Base-by-base conservation (phyloP, 495 filamentous ascomycete species). In the Daldinia childiae region DNA sequence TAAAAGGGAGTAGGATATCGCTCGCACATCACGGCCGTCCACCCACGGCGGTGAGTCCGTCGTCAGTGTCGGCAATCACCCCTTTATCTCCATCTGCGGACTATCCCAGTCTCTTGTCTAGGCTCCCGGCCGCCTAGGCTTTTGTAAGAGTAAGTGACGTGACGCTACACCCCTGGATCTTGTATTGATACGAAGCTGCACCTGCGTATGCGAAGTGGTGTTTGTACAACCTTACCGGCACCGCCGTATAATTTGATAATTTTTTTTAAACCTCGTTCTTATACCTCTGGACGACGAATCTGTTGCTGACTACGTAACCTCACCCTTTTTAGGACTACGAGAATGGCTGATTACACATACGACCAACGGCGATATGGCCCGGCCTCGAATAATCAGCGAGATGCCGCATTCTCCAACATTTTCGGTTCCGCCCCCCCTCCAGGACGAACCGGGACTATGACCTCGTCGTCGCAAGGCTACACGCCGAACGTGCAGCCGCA, bases 381-480 rank as follows among this genome's bases (percentile, higher is more conserved):
- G 77, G 81, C 91, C 36, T 88, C 90, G 56, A 87, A 88, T 77
- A 85, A 87, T 74, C 92, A 96, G 80, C 90, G 95, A 81, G 95
- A 99, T 87, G 93, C 92, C 74, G 95, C 94, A 36, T 99, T 96
- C 80, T 92, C 92, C 62, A 93, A 94, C 81, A 99, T 99, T 73
- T 99, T 99, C 76, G 95, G 95, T 69, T 89, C 89, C 75, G 88
- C 92, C 56, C 93, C 92, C 54, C 93, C 92, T 39, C 92, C 92
- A 51, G 95, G 95, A 58, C 90, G 93, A 70, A 94, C 93, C 51
- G 93, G 93, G 65, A 94, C 92, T 5, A 93, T 94, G 91, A 92
- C 87, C 61, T 92, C 91, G 21, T 87, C 92, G 66, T 82, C 89
- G 30, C 54, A 60, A 38, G 39, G 34, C 24, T 68, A 77, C 82